Evolutionary conservation across 202 grass and related monocot genomes (phyloP).

Genomic region (Musa balbisiana): DNA sequence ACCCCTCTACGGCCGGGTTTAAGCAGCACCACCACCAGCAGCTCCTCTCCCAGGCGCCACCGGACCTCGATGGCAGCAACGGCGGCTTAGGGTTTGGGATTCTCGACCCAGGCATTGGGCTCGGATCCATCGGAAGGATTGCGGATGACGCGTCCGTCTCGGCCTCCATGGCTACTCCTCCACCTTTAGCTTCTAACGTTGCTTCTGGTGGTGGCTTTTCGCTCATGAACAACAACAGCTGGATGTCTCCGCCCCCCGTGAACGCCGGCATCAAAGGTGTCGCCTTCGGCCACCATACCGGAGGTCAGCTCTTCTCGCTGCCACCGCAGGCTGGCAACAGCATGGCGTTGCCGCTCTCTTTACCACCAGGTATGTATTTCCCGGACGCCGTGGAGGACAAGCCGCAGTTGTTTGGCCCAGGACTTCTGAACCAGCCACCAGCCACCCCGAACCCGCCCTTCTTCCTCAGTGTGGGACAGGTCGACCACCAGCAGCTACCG

Average conservation of each 20-base stretch:
- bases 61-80: slow-evolving; percentile 5
- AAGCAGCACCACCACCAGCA: slow-evolving; percentile 28
- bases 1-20: slow-evolving; percentile 23
- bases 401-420: neutral
- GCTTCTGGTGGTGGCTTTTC: slow-evolving; percentile 14
- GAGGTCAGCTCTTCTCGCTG: neutral
- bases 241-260: neutral
- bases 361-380: neutral
- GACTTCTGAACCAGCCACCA: neutral
- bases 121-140: slow-evolving; percentile 28
- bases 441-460: neutral
- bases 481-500: neutral
- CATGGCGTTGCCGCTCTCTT: neutral
- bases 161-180: neutral
- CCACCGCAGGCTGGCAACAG: neutral
- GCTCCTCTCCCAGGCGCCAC: neutral
- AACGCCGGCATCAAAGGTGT: neutral
- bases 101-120: slow-evolving; percentile 36
- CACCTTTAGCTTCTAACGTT: slow-evolving; percentile 27
- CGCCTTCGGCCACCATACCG: neutral
- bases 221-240: neutral
- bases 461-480: neutral
- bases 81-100: slow-evolving; percentile 36
- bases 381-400: neutral
- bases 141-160: neutral